Evolutionary conservation across 108 stramenopile genomes (phyloP), one percentile per base, ranked within the genome.

Genomic region (Aurantiochytrium sp.): DNA sequence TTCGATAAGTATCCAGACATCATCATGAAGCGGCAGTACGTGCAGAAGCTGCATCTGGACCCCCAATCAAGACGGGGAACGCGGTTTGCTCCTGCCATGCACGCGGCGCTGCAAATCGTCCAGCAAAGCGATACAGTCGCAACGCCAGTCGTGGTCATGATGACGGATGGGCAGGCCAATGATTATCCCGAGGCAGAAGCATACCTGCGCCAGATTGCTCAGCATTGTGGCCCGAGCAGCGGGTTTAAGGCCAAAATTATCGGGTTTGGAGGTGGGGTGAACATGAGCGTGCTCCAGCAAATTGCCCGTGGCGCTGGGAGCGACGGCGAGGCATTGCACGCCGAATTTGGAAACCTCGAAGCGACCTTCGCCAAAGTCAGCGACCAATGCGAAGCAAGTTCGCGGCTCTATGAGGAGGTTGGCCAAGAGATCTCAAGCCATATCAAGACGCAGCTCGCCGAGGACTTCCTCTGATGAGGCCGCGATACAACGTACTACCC

Each of bases 381-480:
- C n/a, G 24, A 48, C 37, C 50, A n/a, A n/a, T 24, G 19, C 5
- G 45, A 48, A 48, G 45, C 45, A 12, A 81, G 73, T n/a, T 6
- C 73, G 1, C 21, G 12, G 45, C 45, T 81, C 12, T 81, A 81
- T 0, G 24, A 24, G 37, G 73, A 41, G 24, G 45, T 81, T 12
- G 73, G 73, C 21, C 42, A 81, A n/a, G 24, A 22, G 10, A 81
- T 81, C 37, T 41, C 73, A 17, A 48, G 42, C 45, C 73, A 81
- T 6, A 48, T 81, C 42, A 81, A 81, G 73, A 81, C 73, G 37
- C 73, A 81, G n/a, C 73, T 81, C 45, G 73, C 73, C 21, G 73
- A 81, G n/a, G 73, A 81, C 12, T 81, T 48, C 24, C 45, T 81
- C 6, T 81, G 45, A 81, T 19, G 59, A 65, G 59, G n/a, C 59